A percentile compares a stretch with the other conserved stretches of the same genome.
Conservation (phyloP, 2,329 filamentous ascomycete genomes). For the Ascochyta lentis region DNA sequence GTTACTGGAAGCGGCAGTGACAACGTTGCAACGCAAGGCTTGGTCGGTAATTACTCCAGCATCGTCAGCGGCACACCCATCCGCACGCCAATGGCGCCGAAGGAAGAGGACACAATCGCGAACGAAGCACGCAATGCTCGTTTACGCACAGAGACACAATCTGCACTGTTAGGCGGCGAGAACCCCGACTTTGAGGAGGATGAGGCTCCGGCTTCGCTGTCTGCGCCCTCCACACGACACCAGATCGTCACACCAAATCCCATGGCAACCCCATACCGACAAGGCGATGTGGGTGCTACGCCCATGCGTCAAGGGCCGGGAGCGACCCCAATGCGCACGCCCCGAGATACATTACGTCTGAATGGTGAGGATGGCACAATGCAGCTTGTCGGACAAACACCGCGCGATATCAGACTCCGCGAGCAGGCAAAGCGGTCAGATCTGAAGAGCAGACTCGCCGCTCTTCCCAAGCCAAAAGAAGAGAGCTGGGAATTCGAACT, state of each 20-base stretch:
- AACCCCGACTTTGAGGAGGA: conserved; percentile 90
- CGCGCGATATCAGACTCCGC: conserved; percentile 74
- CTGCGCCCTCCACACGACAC: conserved; percentile 81
- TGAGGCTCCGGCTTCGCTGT: conserved; percentile 82
- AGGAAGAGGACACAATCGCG: conserved; percentile 92
- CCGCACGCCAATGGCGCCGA: conserved; percentile 86
- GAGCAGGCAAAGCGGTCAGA: conserved; percentile 73
- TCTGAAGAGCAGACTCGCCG: conserved; percentile 75
- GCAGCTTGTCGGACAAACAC: conserved; percentile 75
- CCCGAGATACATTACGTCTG: conserved; percentile 83
- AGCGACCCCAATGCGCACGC: conserved; percentile 85
- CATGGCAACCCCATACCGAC: conserved; percentile 84
- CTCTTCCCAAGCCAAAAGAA: conserved; percentile 90
- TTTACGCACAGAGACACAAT: conserved; percentile 90
- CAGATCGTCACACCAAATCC: conserved; percentile 92
- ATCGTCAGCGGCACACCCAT: conserved; percentile 86
- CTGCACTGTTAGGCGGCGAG: conserved; percentile 89
- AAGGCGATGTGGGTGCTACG: conserved; percentile 71
- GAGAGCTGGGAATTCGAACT: conserved; percentile 93
- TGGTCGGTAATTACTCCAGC: conserved; percentile 85
- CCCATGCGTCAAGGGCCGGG: conserved; percentile 67
- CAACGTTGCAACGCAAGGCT: conserved; percentile 81
- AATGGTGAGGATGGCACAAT: conserved; percentile 72
- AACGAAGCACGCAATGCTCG: conserved; percentile 96
- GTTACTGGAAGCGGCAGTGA: conserved; percentile 80